These are phyloP conservation scores for Leccinum fibrillosum DNA, from an alignment of 768 basidiomycete genomes.

Conservation along the genomic window DNA sequence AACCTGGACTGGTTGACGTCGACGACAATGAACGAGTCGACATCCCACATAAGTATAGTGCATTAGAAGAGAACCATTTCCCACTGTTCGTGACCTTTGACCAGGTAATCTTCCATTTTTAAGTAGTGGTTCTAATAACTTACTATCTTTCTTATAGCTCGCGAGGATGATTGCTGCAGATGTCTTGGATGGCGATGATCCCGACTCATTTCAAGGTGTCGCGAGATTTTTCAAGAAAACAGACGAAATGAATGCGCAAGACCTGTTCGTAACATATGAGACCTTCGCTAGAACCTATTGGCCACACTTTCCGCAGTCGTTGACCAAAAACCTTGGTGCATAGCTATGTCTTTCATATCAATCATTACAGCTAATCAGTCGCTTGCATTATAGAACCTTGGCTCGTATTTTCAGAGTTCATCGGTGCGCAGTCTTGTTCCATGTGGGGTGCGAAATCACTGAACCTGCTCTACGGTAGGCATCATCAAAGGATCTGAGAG, in stretches of 20 bases:
- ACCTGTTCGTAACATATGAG: slow-evolving; percentile 41
- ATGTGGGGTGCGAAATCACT: neutral
- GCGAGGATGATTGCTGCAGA: slow-evolving; percentile 27
- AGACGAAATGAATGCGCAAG: slow-evolving; percentile 16
- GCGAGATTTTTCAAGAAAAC: slow-evolving; percentile 14
- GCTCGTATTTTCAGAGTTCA: slow-evolving; percentile 61
- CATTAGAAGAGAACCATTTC: slow-evolving; percentile 57
- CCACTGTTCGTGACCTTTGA: slow-evolving; percentile 71
- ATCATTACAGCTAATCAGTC: neutral
- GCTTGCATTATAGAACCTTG: slow-evolving; percentile 40
- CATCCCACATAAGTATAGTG: slow-evolving; percentile 49
- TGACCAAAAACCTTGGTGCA: slow-evolving; percentile 39
- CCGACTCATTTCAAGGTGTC: neutral
- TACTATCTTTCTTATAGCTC: slow-evolving; percentile 13
- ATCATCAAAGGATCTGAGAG: slow-evolving; percentile 69
- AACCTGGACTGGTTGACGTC: slow-evolving; percentile 32
- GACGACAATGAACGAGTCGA: slow-evolving; percentile 25
- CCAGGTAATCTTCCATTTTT: slow-evolving; percentile 35
- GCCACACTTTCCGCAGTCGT: slow-evolving; percentile 51
- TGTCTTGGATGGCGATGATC: slow-evolving; percentile 7
- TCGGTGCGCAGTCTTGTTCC: slow-evolving; percentile 40
- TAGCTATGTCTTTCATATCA: neutral
- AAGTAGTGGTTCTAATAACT: neutral
- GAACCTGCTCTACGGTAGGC: slow-evolving; percentile 29
- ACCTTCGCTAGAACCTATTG: slow-evolving; percentile 53